Evolutionary conservation across 768 basidiomycete species (phyloP).

Genomic region (Clavulina sp.): DNA sequence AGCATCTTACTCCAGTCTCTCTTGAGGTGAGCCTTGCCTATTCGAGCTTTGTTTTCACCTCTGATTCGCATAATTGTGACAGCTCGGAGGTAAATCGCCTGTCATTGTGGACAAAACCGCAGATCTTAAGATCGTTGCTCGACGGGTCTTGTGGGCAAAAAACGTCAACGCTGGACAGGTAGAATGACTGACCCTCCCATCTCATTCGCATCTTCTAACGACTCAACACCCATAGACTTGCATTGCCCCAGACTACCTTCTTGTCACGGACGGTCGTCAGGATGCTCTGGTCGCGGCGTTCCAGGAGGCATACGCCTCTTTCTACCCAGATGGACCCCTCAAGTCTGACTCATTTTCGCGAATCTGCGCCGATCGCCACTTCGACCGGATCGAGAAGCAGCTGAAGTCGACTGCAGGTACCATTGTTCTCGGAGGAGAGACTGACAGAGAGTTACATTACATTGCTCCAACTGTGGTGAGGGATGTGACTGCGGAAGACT

Average conservation of each 20-base stretch:
- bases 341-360: conserved; percentile 22
- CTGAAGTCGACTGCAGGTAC: conserved; percentile 38
- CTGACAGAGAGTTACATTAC: conserved; percentile 24
- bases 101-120: conserved; percentile 21
- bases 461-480: conserved; percentile 46
- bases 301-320: conserved; percentile 18
- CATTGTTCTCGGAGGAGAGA: conserved; percentile 34
- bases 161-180: conserved; percentile 17
- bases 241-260: conserved; percentile 25
- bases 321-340: not conserved
- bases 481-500: conserved; percentile 35
- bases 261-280: conserved; percentile 26
- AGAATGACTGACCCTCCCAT: not conserved
- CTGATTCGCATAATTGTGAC: not conserved
- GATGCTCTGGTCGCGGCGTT: conserved; percentile 31
- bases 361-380: conserved; percentile 39
- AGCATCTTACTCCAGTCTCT: conserved; percentile 36
- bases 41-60: not conserved
- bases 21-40: conserved; percentile 22
- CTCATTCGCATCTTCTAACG: not conserved
- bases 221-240: conserved; percentile 12
- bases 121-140: conserved; percentile 14
- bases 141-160: conserved; percentile 17
- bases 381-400: conserved; percentile 32
- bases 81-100: conserved; percentile 12